Percentiles rank a stretch among this genome's conserved stretches.
Evolutionary conservation across 257 asterid species (phyloP).

Genomic region (Nicotiana sylvestris): DNA sequence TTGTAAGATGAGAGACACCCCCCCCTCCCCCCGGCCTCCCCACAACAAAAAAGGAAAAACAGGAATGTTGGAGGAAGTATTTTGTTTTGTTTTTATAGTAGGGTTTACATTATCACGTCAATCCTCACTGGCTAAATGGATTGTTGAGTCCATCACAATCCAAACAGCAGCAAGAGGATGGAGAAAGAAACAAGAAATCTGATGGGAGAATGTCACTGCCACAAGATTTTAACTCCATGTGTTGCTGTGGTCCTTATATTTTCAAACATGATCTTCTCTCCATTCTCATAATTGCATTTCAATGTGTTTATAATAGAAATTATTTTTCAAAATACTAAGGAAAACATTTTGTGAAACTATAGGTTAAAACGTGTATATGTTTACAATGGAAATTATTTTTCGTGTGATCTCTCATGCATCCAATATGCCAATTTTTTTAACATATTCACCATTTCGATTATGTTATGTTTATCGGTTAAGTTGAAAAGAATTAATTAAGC

Average conservation of each 20-base stretch:
- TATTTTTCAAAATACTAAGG: no score
- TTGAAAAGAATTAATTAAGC: no score
- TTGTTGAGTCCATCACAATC: conserved; percentile 24
- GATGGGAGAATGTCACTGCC: conserved; percentile 27
- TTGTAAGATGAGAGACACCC: no score
- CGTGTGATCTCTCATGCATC: no score
- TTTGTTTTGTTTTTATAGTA: conserved; percentile 19
- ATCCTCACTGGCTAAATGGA: conserved; percentile 29
- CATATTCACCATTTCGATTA: no score
- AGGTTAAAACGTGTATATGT: no score
- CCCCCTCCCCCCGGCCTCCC: no score
- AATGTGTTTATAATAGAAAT: no score
- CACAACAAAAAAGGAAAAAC: neutral
- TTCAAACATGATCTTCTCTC: neutral
- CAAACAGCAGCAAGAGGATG: conserved; percentile 10
- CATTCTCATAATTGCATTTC: neutral
- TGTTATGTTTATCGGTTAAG: no score
- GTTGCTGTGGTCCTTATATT: conserved; percentile 30
- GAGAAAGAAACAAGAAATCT: conserved; percentile 41
- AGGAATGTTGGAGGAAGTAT: neutral
- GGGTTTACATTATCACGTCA: conserved; percentile 30
- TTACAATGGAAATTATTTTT: no score
- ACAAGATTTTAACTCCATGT: conserved; percentile 21
- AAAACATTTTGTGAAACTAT: no score
- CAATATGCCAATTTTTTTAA: no score